Evolutionary conservation across 164 flowering plant species (phyloP), one percentile per base, ranked within the genome.

Genomic region (Vitis labrusca): DNA sequence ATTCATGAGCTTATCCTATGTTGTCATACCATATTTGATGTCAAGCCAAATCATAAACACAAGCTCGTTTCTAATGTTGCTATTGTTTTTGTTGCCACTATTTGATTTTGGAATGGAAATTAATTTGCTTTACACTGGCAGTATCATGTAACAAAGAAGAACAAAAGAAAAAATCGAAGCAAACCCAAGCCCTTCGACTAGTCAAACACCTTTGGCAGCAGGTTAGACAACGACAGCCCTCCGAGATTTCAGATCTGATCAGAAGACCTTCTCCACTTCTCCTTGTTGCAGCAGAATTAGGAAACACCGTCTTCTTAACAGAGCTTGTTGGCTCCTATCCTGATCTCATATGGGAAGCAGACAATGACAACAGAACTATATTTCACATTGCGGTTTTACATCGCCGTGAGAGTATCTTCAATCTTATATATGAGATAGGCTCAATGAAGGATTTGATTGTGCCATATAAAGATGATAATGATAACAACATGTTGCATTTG

Each of bases 311-410:
- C 50, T 76, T 78, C 29, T 5, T 81, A 6, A 69, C 59, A 3
- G 71, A 27, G 64, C 66, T 78, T 29, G 53, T 81, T 29, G 62
- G 37, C 2, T 63, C 68, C 0, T 76, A 79, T 64, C 85, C 82
- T 5, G 82, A 81, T 69, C 66, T 81, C 3, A 62, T 81, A 5
- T 78, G 77, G 76, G 64, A 66, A 57, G 61, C 69, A 0, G 78
- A 81, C 11, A 53, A 59, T 2, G 48, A 67, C 0, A 52, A 49
- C 1, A 51, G 63, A 2, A 76, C 64, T 67, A 74, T 81, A 37
- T 81, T 81, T 59, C 82, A 76, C 16, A 48, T 79, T 9, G 84
- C 78, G 3, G 71, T 81, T 29, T 7, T 47, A 9, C 57, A 74
- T 49, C 76, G 82, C 3, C 77, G 78, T 17, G 78, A 72, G 15